Evolutionary conservation across 2,329 filamentous ascomycete species (phyloP).

Genomic region (Penicillium sp.): DNA sequence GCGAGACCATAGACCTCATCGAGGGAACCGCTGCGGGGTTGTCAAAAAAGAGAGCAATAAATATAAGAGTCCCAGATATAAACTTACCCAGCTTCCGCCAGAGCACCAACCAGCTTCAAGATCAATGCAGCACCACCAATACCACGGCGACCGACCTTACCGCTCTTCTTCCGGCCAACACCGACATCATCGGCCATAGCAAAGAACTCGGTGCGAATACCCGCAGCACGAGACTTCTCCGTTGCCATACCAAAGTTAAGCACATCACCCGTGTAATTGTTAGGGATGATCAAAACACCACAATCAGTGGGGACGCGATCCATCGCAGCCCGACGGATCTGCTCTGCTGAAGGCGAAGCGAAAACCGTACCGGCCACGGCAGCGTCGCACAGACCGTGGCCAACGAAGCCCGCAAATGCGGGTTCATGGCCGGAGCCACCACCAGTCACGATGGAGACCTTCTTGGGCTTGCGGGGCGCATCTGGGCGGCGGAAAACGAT

Average conservation of each 20-base stretch:
- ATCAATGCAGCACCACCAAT: slow-evolving; percentile 90
- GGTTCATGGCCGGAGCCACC: slow-evolving; percentile 91
- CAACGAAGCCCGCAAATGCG: slow-evolving; percentile 82
- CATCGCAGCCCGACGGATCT: slow-evolving; percentile 75
- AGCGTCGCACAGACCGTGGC: slow-evolving; percentile 74
- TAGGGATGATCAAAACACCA: slow-evolving; percentile 85
- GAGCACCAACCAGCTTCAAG: slow-evolving; percentile 83
- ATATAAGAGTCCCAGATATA: not conserved
- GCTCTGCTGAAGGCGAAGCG: slow-evolving; percentile 76
- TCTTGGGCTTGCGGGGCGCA: slow-evolving; percentile 46
- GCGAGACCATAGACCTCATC: slow-evolving; percentile 73
- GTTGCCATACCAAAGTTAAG: slow-evolving; percentile 93
- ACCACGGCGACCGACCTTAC: slow-evolving; percentile 89
- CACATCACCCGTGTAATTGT: slow-evolving; percentile 91
- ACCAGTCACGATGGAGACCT: slow-evolving; percentile 82
- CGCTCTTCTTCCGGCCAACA: slow-evolving; percentile 75
- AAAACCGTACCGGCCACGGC: slow-evolving; percentile 87
- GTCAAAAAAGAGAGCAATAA: not conserved
- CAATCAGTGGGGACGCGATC: slow-evolving; percentile 68
- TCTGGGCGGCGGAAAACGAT: slow-evolving; percentile 73
- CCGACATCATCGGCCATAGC: slow-evolving; percentile 91
- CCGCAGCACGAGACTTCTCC: slow-evolving; percentile 83
- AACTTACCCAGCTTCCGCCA: slow-evolving; percentile 68
- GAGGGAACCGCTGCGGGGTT: slow-evolving; percentile 49
- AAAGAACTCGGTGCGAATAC: slow-evolving; percentile 79